phyloP scores from a whole-genome alignment of 192 early-diverging fungal genomes.

The Coemansia sp. region DNA sequence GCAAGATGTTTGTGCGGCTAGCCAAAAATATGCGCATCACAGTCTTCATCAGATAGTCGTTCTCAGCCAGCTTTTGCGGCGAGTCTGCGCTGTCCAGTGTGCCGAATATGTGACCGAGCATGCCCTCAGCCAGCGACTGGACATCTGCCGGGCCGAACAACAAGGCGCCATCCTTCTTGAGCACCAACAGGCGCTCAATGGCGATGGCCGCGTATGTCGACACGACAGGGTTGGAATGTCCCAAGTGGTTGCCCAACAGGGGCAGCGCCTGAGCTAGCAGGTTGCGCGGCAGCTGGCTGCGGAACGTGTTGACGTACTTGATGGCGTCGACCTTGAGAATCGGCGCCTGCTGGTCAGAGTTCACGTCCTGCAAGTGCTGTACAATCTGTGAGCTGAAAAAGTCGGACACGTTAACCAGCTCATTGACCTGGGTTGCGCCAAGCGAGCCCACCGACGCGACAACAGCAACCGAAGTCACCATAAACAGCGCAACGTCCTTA shows the following conservation, averaged over 20 bases:
- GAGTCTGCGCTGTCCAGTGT: constrained; percentile 73
- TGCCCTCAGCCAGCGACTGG: constrained; percentile 61
- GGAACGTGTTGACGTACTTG: constrained; percentile 92
- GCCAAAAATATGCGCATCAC: constrained; percentile 85
- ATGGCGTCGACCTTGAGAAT: constrained; percentile 94
- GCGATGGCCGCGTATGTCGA: constrained; percentile 90
- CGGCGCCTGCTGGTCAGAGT: constrained; percentile 66
- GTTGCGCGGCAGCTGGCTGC: constrained; percentile 86
- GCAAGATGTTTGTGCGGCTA: constrained; percentile 69
- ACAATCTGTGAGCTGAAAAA: constrained; percentile 84
- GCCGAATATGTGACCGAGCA: constrained; percentile 75
- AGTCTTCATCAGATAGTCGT: constrained; percentile 93
- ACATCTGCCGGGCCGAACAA: constrained; percentile 72
- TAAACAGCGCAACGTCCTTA: constrained; percentile 93
- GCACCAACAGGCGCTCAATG: constrained; percentile 86
- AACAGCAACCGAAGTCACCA: constrained; percentile 87
- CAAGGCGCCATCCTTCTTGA: constrained; percentile 60
- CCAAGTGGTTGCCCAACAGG: constrained; percentile 75
- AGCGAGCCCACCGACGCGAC: constrained; percentile 71
- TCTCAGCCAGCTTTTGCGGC: constrained; percentile 93
- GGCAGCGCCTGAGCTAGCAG: constrained; percentile 76
- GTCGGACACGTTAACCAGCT: constrained; percentile 76
- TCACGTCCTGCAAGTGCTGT: constrained; percentile 75
- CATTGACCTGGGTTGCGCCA: constrained; percentile 85
- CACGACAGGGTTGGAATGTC: constrained; percentile 79